Base-by-base conservation (phyloP, 768 basidiomycete species). In the Termitomyces eurrhizus region DNA sequence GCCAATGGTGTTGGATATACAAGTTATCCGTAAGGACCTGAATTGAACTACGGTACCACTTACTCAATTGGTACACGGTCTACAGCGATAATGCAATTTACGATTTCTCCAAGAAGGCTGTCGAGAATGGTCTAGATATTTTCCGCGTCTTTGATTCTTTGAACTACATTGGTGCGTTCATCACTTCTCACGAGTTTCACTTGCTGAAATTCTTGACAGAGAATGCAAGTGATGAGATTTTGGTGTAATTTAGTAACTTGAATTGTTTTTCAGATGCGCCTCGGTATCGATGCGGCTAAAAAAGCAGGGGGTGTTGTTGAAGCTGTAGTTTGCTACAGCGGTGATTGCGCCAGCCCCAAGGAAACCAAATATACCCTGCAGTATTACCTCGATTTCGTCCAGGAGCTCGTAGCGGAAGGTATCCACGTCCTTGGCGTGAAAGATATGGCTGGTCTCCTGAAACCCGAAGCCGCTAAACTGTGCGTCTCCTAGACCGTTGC, bases 1-100 rank as follows among this genome's bases (percentile, higher is more conserved):
- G 97, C 97, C 59, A 99, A 99, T 70, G 96, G 96, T 67, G 97
- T 99, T 60, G 97, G 97, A 35, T 99, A 98, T 76, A 98, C 97
- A 4, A 92, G 93, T 68, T 98, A 98, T 77, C 95, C 97, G 92
- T 93, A 70, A 69, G 90, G 78, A 12, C 36, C 12, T 33, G 26
- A 1, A 37, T 6, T 48, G 32, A 26, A 29, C 26, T 39, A 42
- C 49, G 24, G 37, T n/a, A 26, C 21, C 1, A 35, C 8, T 32
- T 44, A 33, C 50, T 59, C 52, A 59, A 39, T 51, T 36, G 14
- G 1, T 14, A 7, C n/a, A 18, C 45, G 24, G 26, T 29, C 56
- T 24, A 52, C 63, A 93, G 92, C 33, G 95, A 98, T 74, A 99
- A 99, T 68, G 96, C 93, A 60, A 98, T 99, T 74, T 99, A 99